Conservation (phyloP, 176 grass and related monocot genomes). For the Lolium rigidum region DNA sequence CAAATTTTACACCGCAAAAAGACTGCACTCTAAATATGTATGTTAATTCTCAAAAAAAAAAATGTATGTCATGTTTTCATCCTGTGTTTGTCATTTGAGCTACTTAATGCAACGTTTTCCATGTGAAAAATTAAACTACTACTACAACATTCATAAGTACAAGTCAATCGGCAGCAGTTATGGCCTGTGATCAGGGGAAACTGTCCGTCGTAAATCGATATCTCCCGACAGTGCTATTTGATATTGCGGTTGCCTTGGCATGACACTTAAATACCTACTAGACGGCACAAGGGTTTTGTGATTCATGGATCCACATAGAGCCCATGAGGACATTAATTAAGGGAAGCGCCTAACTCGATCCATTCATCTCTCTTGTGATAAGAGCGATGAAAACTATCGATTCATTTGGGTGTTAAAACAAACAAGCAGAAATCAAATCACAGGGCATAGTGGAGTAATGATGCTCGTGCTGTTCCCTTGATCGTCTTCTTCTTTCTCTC, state of each 20-base stretch:
- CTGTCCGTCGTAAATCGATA: background rate
- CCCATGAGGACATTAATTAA: constrained; percentile 42
- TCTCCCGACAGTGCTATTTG: background rate
- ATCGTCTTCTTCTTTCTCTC: constrained; percentile 39
- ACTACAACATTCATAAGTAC: background rate
- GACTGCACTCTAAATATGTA: no score
- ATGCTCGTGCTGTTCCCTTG: constrained; percentile 12
- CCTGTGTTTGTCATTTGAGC: background rate
- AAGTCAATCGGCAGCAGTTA: constrained; percentile 7
- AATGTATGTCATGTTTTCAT: no score
- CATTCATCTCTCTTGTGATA: background rate
- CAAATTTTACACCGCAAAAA: background rate
- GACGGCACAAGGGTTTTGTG: constrained; percentile 44
- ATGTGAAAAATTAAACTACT: background rate
- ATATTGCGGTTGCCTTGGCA: background rate
- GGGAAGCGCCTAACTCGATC: constrained; percentile 1
- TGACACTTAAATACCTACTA: constrained; percentile 33
- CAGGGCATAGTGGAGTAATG: constrained; percentile 26
- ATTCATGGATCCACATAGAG: constrained; percentile 23
- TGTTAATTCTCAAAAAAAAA: no score
- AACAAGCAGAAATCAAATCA: constrained; percentile 19
- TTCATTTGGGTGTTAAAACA: constrained; percentile 18
- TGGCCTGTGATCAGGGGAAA: constrained; percentile 14
- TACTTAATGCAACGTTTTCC: background rate
- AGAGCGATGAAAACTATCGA: constrained; percentile 26